Base-by-base conservation (phyloP, 1,139 yeast genomes). In the Lodderomyces jiufengensis region DNA sequence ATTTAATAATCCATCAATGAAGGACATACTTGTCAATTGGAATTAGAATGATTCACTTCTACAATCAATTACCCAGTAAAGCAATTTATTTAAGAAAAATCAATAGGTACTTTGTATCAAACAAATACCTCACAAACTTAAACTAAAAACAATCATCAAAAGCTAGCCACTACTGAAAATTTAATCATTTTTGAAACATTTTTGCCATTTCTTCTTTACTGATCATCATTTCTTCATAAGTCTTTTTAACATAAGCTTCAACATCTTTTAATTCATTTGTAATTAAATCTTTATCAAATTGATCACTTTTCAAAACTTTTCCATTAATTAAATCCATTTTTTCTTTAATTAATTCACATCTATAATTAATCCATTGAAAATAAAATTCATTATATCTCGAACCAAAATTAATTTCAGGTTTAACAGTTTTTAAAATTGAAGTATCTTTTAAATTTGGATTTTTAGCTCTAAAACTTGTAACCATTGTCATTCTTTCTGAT, bases 401-500 rank as follows among this genome's bases (percentile, higher is more conserved):
- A 5, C 70, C 70, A 34, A 42, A 57, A 43, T 61, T 62, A 39
- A 61, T 41, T 39, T 66, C 72, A 0, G 71, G 71, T 40, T 65
- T 65, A 20, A 63, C 69, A 0, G 71, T 66, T 9, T 45, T 35
- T 39, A 66, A 55, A 5, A 58, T 61, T 1, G 66, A 55, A 10
- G 48, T 51, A 34, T 66, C 71, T 33, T 44, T 42, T 23, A 45
- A 47, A 12, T 31, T 24, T 1, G 65, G 55, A 33, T 58, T 49
- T 36, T 57, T 59, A 12, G 70, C 62, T 28, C 68, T 50, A 43
- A 58, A 66, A 9, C 66, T 59, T 4, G 71, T 65, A 14, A 66
- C 71, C 70, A 69, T 61, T 7, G 82, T 76, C 41, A 77, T 73
- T 55, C 82, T 63, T 50, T 76, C 83, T 23, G 67, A 52, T 39